Base-by-base conservation (phyloP, 768 basidiomycete species). In the Termitomyces titanicus region DNA sequence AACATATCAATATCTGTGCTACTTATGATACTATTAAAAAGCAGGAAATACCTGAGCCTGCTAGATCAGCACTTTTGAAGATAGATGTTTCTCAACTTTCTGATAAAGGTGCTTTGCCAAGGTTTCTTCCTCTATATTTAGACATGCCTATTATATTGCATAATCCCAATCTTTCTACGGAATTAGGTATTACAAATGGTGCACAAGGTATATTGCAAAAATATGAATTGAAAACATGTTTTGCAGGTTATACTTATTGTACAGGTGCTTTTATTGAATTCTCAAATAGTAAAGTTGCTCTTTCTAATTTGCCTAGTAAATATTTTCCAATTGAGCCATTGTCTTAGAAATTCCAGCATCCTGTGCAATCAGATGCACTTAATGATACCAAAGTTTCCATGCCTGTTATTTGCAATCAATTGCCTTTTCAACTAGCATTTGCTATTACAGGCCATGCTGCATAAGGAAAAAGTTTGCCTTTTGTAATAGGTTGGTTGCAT, bases 121-220 rank as follows among this genome's bases (percentile, higher is more conserved):
- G 64, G 2, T 51, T 54, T 42, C 18, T 72, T 13, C 56, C 60
- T 0, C 22, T 72, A 1, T 68, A 56, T 56, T 54, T 47, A 15
- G 71, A 66, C 0, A 72, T 72, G 69, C 69, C 67, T 0, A 66
- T 73, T 1, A 66, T 72, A 24, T 39, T 73, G 2, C 29, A 57
- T 0, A 15, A 9, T 0, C 29, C 33, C 10, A 72, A 72, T 40
- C 11, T 72, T 2, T 69, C 65, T 1, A 70, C 66, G 1, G 70
- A 72, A 3, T 48, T 72, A 3, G 62, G 62, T 0, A 56, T 73
- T 17, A 63, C 65, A 0, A 72, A 72, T 63, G 66, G 72, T 0
- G 55, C 64, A 6, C 64, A 67, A 55, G 71, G 71, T 1, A 45
- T 54, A 27, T 39, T 72, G 2, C 15, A 37, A 2, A 54, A 59